A percentile compares a stretch with the other conserved stretches of the same genome.
Conservation (phyloP, 345 rosid genomes). For the Rhodamnia rubescens region DNA sequence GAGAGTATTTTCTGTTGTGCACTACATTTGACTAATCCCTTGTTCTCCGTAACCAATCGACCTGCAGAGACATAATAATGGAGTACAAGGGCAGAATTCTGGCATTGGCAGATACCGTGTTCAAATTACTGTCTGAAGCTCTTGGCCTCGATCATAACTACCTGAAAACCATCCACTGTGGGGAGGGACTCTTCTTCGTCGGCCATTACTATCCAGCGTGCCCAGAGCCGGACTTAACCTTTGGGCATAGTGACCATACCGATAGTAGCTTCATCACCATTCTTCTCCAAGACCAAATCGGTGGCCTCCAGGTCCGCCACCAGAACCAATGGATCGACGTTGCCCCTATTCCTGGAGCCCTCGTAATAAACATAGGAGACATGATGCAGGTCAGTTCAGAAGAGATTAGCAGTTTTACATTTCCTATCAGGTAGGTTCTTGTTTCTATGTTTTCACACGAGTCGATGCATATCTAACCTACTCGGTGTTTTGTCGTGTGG, state of each 20-base stretch:
- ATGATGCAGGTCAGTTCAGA: constrained; percentile 10
- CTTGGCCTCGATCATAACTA: constrained; percentile 12
- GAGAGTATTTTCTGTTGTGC: not conserved
- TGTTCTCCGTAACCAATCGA: not conserved
- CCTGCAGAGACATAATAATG: constrained; percentile 16
- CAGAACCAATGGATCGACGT: constrained; percentile 20
- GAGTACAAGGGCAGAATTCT: constrained; percentile 7
- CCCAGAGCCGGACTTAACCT: constrained; percentile 24
- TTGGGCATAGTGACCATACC: constrained; percentile 18
- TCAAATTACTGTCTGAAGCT: constrained; percentile 25
- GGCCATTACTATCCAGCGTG: constrained; percentile 36
- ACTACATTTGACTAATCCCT: not conserved
- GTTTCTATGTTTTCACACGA: not conserved
- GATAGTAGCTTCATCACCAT: constrained; percentile 15
- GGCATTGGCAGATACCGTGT: not conserved
- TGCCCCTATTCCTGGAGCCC: constrained; percentile 3
- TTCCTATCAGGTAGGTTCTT: not conserved
- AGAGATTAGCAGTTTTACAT: not conserved
- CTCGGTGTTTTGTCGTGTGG: not conserved
- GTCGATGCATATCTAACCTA: not conserved
- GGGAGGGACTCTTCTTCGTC: constrained; percentile 1
- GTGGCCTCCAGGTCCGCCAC: constrained; percentile 25
- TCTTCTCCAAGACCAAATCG: constrained; percentile 22
- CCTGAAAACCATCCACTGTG: constrained; percentile 12
- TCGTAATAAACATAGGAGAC: constrained; percentile 18